A percentile compares a stretch with the other conserved stretches of the same genome.
phyloP scores from a whole-genome alignment of 352 stramenopile genomes.

The Blastocystis sp. region DNA sequence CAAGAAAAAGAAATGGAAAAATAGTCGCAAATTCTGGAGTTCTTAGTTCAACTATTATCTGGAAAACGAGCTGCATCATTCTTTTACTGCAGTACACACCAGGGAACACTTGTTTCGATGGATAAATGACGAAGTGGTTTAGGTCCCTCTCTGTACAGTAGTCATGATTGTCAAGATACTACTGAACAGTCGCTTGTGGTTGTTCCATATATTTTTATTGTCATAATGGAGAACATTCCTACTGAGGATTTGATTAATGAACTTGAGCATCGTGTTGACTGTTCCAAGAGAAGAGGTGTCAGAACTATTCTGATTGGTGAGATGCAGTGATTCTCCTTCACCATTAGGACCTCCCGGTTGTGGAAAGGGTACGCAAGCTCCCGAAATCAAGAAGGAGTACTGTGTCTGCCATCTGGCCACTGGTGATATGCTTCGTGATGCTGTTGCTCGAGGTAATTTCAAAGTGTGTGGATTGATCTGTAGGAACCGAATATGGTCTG shows the following conservation, averaged over 20 bases:
- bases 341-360: slow-evolving; percentile 82
- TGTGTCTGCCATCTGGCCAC: slow-evolving; percentile 95
- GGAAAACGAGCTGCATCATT: too few species aligned
- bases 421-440: slow-evolving; percentile 95
- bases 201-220: not conserved
- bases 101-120: too few species aligned
- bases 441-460: slow-evolving; percentile 81
- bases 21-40: not conserved
- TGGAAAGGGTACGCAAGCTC: slow-evolving; percentile 97
- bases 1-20: not conserved
- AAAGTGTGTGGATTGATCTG: slow-evolving; percentile 45
- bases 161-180: not conserved
- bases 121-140: not conserved
- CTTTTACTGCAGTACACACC: too few species aligned
- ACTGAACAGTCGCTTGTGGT: not conserved
- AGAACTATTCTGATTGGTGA: slow-evolving; percentile 86
- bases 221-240: slow-evolving; percentile 67
- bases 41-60: not conserved
- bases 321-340: not conserved
- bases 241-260: slow-evolving; percentile 79
- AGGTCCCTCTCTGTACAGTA: not conserved
- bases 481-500: slow-evolving; percentile 70
- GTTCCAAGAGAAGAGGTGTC: slow-evolving; percentile 83
- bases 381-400: slow-evolving; percentile 93
- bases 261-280: slow-evolving; percentile 83